Conservation (phyloP, 495 filamentous ascomycete species). For the Durotheca rogersii region DNA sequence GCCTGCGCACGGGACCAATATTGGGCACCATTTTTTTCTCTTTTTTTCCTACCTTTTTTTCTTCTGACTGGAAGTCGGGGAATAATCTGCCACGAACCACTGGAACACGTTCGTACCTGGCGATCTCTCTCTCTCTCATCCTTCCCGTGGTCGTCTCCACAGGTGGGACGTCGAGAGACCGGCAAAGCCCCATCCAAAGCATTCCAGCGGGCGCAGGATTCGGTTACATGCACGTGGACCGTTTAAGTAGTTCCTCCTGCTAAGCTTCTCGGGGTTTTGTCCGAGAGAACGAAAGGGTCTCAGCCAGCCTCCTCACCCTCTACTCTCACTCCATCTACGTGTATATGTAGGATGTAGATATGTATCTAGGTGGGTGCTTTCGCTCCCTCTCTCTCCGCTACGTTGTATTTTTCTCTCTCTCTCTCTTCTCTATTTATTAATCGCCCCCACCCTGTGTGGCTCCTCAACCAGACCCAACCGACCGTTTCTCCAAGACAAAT, state of each 20-base stretch:
- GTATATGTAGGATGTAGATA: no score
- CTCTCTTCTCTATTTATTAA: no score
- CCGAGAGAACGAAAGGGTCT: neutral
- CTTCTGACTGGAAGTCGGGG: neutral
- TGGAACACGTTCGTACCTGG: neutral
- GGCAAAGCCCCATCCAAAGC: neutral
- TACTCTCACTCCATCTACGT: no score
- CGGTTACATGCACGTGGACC: neutral
- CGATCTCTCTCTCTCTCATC: constrained; percentile 8
- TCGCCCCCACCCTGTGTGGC: no score
- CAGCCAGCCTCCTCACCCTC: neutral
- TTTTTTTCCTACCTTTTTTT: no score
- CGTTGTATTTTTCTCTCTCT: no score
- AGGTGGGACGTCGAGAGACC: neutral
- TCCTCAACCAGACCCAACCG: no score
- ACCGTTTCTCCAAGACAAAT: constrained; percentile 8
- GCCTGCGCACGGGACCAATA: neutral
- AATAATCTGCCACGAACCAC: neutral
- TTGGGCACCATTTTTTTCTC: no score
- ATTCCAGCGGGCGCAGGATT: neutral
- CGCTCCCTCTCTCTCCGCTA: no score
- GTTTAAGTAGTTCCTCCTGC: neutral
- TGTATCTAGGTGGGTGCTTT: no score
- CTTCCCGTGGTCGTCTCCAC: no score
- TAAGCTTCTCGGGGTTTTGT: neutral